These are phyloP conservation scores for Naumovozyma dairenensis DNA, from an alignment of 805 yeast species.

Conservation along the genomic window DNA sequence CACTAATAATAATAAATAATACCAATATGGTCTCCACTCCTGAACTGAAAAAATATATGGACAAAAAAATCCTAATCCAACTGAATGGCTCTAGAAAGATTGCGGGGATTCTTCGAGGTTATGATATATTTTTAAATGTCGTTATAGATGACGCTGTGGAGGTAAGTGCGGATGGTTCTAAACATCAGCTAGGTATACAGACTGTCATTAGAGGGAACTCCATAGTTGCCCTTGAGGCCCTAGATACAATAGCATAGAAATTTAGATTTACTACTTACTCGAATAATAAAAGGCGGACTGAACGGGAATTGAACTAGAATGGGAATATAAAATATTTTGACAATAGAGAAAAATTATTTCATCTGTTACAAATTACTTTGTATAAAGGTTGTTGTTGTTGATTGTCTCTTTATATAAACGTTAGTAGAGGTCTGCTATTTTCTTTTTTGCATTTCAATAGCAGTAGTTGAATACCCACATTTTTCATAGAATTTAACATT, in stretches of 20 bases:
- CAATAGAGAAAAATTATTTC: no score
- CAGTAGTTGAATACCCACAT: conserved; percentile 64
- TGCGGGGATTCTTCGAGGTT: conserved; percentile 77
- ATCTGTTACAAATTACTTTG: no score
- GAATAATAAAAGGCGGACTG: no score
- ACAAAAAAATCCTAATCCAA: conserved; percentile 61
- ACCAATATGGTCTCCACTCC: conserved; percentile 50
- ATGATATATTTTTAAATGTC: conserved; percentile 66
- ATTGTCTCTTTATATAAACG: no score
- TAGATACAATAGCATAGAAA: conserved; percentile 15
- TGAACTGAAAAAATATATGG: conserved; percentile 59
- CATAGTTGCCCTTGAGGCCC: conserved; percentile 57
- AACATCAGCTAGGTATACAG: conserved; percentile 49
- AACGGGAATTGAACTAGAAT: no score
- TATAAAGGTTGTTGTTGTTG: no score
- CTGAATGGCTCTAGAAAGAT: conserved; percentile 72
- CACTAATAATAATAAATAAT: neutral
- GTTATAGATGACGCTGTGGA: conserved; percentile 67
- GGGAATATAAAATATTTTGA: no score
- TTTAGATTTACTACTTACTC: no score
- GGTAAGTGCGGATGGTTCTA: conserved; percentile 40
- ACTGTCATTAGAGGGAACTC: conserved; percentile 71
- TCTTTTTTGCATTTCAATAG: conserved; percentile 54
- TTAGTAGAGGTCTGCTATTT: no score
- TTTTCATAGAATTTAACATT: conserved; percentile 82